Percentiles rank a stretch among this genome's conserved stretches.
Evolutionary conservation across 108 stramenopile genomes (phyloP).

Genomic region (Nannochloropsis gaditana): DNA sequence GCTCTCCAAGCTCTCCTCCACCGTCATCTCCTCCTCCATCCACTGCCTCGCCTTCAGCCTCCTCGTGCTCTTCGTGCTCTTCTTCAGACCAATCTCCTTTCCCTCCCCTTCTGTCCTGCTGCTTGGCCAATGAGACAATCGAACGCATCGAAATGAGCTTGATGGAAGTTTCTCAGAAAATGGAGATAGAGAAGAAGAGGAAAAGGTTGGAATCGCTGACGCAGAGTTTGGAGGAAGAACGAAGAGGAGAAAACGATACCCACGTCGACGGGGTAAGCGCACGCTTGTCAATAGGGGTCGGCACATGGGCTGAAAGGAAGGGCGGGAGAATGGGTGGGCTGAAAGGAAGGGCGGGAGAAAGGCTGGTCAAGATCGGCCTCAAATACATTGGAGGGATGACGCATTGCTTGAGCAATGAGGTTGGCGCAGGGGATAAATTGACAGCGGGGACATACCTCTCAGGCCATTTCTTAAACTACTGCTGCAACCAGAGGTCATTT

Average conservation of each 20-base stretch:
- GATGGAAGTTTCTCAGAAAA: background rate
- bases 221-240: slow-evolving; percentile 4
- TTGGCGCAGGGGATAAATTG: too few species aligned
- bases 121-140: background rate
- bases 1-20: background rate
- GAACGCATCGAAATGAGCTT: background rate
- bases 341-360: too few species aligned
- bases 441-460: too few species aligned
- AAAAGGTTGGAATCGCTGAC: background rate
- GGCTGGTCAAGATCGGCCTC: too few species aligned
- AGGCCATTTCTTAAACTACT: too few species aligned
- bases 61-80: background rate
- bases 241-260: background rate
- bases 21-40: background rate
- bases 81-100: too few species aligned
- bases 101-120: background rate
- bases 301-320: too few species aligned
- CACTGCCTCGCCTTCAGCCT: background rate
- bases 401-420: too few species aligned
- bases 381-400: too few species aligned
- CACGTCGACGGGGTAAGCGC: background rate
- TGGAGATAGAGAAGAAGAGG: slow-evolving; percentile 13
- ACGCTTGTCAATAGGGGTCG: too few species aligned
- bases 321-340: too few species aligned
- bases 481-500: too few species aligned